Evolutionary conservation across 2,329 filamentous ascomycete genomes (phyloP).

Genomic region (Nigrospora oryzae): DNA sequence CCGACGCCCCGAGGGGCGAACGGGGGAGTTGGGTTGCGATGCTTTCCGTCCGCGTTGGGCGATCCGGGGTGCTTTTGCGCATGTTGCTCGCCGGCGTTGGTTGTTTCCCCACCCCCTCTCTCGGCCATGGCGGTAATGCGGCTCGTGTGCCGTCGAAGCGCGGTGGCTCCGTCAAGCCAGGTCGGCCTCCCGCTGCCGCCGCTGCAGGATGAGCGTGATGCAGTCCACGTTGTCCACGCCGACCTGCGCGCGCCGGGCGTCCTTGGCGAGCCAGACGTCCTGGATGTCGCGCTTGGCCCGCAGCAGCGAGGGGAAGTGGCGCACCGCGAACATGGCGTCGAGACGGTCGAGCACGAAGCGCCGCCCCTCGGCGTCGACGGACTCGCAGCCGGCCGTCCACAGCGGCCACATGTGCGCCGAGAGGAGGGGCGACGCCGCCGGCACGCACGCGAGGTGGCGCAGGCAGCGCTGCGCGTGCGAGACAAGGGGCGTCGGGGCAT

Average conservation of each 20-base stretch:
- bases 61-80: no score
- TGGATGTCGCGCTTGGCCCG: slow-evolving; percentile 19
- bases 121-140: no score
- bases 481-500: neutral
- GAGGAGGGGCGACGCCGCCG: slow-evolving; percentile 16
- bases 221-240: slow-evolving; percentile 22
- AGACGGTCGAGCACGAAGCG: slow-evolving; percentile 14
- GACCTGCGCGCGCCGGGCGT: slow-evolving; percentile 13
- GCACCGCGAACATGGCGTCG: slow-evolving; percentile 16
- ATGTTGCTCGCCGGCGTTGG: no score
- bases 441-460: slow-evolving; percentile 13
- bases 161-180: neutral
- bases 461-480: slow-evolving; percentile 16
- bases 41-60: no score
- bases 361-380: slow-evolving; percentile 12
- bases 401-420: slow-evolving; percentile 21
- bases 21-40: no score
- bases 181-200: slow-evolving; percentile 13
- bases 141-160: no score
- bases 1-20: no score
- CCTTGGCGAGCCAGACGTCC: slow-evolving; percentile 20
- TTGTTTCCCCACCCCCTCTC: no score
- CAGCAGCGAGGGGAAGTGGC: slow-evolving; percentile 18
- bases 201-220: slow-evolving; percentile 14
- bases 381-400: slow-evolving; percentile 22